phyloP scores from a whole-genome alignment of 106 monocot species.

The Apostasia ramifera region DNA sequence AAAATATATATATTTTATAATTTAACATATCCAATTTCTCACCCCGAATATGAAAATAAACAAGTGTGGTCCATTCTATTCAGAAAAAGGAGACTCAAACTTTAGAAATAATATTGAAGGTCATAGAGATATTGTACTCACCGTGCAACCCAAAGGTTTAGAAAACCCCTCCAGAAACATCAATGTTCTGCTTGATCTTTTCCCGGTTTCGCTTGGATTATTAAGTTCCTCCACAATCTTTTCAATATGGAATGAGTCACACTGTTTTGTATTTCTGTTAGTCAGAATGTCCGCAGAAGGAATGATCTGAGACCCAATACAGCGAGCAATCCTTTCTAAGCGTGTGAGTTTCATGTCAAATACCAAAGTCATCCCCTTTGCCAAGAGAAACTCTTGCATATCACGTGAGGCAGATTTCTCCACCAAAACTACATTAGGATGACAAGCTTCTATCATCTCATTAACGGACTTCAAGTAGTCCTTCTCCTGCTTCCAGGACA shows the following conservation, averaged over 20 bases:
- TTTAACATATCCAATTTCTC: too few relatives aligned
- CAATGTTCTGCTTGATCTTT: conserved; percentile 63
- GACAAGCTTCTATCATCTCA: conserved; percentile 63
- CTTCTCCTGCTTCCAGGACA: conserved; percentile 41
- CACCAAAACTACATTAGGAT: conserved; percentile 92
- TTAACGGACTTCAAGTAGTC: conserved; percentile 49
- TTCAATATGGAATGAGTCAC: conserved; percentile 82
- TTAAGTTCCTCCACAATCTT: conserved; percentile 80
- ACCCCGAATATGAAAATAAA: too few relatives aligned
- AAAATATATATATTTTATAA: too few relatives aligned
- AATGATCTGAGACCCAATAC: conserved; percentile 78
- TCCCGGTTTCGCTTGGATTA: conserved; percentile 41
- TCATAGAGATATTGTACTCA: conserved; percentile 22
- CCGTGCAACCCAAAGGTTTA: conserved; percentile 90
- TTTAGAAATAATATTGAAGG: neutral
- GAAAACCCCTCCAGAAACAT: conserved; percentile 93
- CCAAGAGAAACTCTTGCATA: conserved; percentile 69
- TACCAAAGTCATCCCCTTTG: conserved; percentile 67
- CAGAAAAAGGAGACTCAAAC: neutral
- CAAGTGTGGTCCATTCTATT: too few relatives aligned
- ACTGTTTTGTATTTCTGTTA: conserved; percentile 42
- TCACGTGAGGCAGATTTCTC: conserved; percentile 93
- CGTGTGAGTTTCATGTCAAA: conserved; percentile 88
- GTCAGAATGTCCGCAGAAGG: conserved; percentile 35
- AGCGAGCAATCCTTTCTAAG: conserved; percentile 72